Percentiles rank a stretch among this genome's conserved stretches.
phyloP scores from a whole-genome alignment of 176 grass and related monocot genomes.

The Aechmea fasciata region DNA sequence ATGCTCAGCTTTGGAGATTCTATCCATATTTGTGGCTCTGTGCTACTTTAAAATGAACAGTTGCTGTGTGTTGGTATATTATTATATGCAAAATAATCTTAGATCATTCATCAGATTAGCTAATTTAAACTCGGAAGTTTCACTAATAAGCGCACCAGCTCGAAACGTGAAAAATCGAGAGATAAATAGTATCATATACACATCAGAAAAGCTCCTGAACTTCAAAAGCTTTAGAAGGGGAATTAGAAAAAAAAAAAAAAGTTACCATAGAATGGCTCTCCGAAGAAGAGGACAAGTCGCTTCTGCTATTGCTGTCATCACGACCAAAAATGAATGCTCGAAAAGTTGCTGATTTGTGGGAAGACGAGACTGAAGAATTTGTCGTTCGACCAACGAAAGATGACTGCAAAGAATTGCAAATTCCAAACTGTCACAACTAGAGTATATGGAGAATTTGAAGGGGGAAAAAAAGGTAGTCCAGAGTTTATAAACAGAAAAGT shows the following conservation, averaged over 20 bases:
- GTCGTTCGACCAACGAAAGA: slow-evolving; percentile 77
- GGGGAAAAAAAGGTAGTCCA: background rate
- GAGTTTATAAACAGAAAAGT: background rate
- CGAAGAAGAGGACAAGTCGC: slow-evolving; percentile 26
- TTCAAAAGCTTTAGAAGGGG: too few species aligned
- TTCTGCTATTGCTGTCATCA: slow-evolving; percentile 73
- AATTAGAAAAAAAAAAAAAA: too few species aligned
- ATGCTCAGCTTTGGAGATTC: too few species aligned
- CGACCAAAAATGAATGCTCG: slow-evolving; percentile 68
- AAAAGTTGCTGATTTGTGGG: slow-evolving; percentile 46
- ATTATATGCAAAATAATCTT: background rate
- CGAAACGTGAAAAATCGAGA: slow-evolving; percentile 4
- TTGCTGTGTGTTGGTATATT: background rate
- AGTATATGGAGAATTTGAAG: background rate
- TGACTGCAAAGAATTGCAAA: slow-evolving; percentile 35
- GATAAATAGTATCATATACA: background rate
- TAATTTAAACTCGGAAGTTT: background rate
- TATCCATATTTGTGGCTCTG: too few species aligned
- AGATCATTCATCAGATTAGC: background rate
- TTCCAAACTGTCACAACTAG: slow-evolving; percentile 2
- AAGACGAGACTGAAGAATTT: slow-evolving; percentile 42
- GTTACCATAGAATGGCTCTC: slow-evolving; percentile 30
- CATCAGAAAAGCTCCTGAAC: too few species aligned
- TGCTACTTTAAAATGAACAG: background rate
- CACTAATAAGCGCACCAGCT: background rate